phyloP scores from a whole-genome alignment of 352 stramenopile genomes.

The Pythium guiyangense region DNA sequence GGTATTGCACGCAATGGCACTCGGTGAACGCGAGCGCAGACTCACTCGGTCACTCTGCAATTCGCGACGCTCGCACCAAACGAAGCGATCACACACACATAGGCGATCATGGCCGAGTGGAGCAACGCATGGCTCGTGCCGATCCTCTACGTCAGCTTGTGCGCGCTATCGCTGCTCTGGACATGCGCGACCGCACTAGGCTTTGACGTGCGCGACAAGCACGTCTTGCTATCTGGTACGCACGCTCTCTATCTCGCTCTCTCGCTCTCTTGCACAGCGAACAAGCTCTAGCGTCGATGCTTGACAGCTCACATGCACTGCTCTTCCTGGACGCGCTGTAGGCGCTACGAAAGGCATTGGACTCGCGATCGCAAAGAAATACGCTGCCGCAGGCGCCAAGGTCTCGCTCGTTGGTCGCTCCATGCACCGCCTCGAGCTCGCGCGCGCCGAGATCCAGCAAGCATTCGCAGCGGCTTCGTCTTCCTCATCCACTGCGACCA shows the following conservation, averaged over 20 bases:
- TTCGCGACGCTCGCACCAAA: not conserved
- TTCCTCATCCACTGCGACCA: not conserved
- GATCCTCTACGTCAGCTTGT: constrained; percentile 14
- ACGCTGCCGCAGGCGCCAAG: constrained; percentile 41
- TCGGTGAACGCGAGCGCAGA: not conserved
- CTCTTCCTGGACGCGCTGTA: not conserved
- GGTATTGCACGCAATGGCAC: not conserved
- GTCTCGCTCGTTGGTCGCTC: constrained; percentile 11
- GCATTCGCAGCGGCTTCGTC: not conserved
- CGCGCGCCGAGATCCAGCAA: constrained; percentile 7
- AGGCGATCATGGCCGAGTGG: not conserved
- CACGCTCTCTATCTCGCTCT: not conserved
- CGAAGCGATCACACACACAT: not conserved
- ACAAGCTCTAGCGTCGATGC: too few relatives aligned
- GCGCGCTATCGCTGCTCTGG: constrained; percentile 41
- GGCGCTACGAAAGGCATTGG: constrained; percentile 24
- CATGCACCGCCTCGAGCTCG: constrained; percentile 6
- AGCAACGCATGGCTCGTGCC: constrained; percentile 8
- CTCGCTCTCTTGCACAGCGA: not conserved
- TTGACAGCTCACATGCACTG: not conserved
- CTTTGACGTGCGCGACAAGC: constrained; percentile 41
- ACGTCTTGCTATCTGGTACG: constrained; percentile 58
- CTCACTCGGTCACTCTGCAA: not conserved
- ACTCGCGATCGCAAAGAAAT: constrained; percentile 61
- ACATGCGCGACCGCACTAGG: constrained; percentile 34